Evolutionary conservation across 73 alveolate species (phyloP), one percentile per base, ranked within the genome.

Genomic region (Breviolum minutum): DNA sequence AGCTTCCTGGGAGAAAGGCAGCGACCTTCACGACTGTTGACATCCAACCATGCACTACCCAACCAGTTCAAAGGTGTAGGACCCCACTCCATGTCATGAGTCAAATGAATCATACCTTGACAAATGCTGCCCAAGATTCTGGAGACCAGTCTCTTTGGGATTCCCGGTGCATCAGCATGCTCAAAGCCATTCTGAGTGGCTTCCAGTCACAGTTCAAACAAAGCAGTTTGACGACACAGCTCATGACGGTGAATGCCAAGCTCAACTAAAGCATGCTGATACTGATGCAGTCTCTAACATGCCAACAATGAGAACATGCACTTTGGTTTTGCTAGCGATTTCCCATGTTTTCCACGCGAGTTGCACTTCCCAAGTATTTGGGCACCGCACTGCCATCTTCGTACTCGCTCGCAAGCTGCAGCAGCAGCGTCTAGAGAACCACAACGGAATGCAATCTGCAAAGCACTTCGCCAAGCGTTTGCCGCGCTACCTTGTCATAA

Each of bases 381-480:
- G 77, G 77, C n/a, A 9, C 71, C 71, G 68, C 71, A 48, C 91
- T 82, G 91, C 91, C 91, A 82, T 11, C 73, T 8, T 8, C 91
- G 14, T 54, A 60, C 74, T 17, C 91, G 91, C 54, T 82, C 91
- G 63, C 91, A 82, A 5, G 73, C 74, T 4, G 74, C 54, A 19
- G 30, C 69, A 22, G 91, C 91, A 9, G 91, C 91, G 12, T 22
- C 22, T 54, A 17, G 77, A 24, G 24, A 0, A 74, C 48, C 70
- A 48, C 70, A 9, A 14, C 9, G 89, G 69, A 80, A 80, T 64
- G 91, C 91, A 40, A 82, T 13, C 24, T 82, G 91, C 91, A 82
- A 19, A 61, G 91, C 91, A 9, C 0, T 6, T 5, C 0, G 74
- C 91, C 91, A 82, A 17, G 54, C 22, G 60, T 60, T 19, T 7